phyloP scores from a whole-genome alignment of 2,329 filamentous ascomycete species.

The Ilyonectria sp. region DNA sequence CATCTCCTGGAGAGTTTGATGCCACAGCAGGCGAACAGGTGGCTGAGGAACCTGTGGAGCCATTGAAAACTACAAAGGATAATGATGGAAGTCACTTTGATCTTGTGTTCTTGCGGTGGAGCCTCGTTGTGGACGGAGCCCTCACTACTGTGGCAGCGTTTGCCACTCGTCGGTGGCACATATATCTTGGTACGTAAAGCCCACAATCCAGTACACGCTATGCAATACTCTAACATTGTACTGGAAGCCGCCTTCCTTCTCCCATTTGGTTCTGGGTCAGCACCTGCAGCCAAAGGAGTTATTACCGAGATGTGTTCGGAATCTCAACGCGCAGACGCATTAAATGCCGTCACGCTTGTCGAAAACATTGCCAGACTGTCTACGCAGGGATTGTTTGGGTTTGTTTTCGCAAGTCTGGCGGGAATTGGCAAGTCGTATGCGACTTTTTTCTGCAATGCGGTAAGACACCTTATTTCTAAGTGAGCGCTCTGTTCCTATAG shows the following conservation, averaged over 20 bases:
- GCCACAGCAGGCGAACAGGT: constrained; percentile 57
- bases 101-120: constrained; percentile 76
- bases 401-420: constrained; percentile 76
- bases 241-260: constrained; percentile 71
- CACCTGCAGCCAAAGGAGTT: constrained; percentile 79
- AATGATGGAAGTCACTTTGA: constrained; percentile 73
- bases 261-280: constrained; percentile 79
- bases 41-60: constrained; percentile 61
- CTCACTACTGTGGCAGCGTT: constrained; percentile 76
- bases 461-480: constrained; percentile 48
- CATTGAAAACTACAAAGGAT: constrained; percentile 51
- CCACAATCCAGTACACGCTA: rapidly evolving
- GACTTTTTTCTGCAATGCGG: constrained; percentile 79
- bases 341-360: constrained; percentile 78
- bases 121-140: constrained; percentile 74
- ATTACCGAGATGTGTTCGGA: constrained; percentile 79
- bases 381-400: constrained; percentile 77
- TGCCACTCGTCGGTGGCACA: constrained; percentile 75
- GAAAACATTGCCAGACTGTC: constrained; percentile 77
- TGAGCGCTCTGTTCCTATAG: neutral
- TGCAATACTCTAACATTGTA: constrained; percentile 1
- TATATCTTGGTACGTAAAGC: constrained; percentile 69
- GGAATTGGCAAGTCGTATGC: constrained; percentile 71
- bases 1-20: constrained; percentile 59
- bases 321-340: constrained; percentile 74